Evolutionary conservation across 345 rosid species (phyloP), one percentile per base, ranked within the genome.

Genomic region (Draba incana): DNA sequence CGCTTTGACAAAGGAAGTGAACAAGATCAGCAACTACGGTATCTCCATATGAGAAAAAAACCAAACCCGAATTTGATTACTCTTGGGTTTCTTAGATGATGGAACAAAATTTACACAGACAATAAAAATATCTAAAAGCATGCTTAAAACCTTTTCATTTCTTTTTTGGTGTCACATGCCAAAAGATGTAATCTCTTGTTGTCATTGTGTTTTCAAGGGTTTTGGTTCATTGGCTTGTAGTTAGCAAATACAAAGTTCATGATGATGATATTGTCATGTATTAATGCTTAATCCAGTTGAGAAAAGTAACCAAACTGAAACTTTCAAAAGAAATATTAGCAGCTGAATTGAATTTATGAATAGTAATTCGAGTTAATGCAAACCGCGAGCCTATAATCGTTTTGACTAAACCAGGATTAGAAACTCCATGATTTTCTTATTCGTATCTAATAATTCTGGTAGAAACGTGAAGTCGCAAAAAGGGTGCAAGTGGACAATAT

Each of bases 11-110:
- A 88, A 88, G 80, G 93, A 83, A 84, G 92, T 95, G 49, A 79
- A 85, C 59, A 92, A 89, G 80, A 95, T 95, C 75, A 89, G 96
- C 61, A 86, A 89, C 67, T 80, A 84, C 20, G 98, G 99, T 46
- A 95, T 95, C 68, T 84, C 97, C 7, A 87, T 94, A 14, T 91
- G 85, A 94, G 68, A 50, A 24, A 73, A 50, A 73, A 51, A 58
- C 23, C 30, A 61, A 54, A 46, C 37, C 12, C 55, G 45, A 44
- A 62, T 62, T 55, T 45, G 50, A 62, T 16, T 38, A 44, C 39
- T 14, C 23, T 30, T 59, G 49, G 37, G 65, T 56, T 56, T 56
- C 28, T 48, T 57, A 27, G 35, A 8, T 59, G 66, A 12, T 62
- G 54, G 64, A 57, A 14, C 46, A 37, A 47, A 56, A 14, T 13